These are phyloP conservation scores for Tribonema minus DNA, from an alignment of 108 stramenopile species.

Conservation along the genomic window DNA sequence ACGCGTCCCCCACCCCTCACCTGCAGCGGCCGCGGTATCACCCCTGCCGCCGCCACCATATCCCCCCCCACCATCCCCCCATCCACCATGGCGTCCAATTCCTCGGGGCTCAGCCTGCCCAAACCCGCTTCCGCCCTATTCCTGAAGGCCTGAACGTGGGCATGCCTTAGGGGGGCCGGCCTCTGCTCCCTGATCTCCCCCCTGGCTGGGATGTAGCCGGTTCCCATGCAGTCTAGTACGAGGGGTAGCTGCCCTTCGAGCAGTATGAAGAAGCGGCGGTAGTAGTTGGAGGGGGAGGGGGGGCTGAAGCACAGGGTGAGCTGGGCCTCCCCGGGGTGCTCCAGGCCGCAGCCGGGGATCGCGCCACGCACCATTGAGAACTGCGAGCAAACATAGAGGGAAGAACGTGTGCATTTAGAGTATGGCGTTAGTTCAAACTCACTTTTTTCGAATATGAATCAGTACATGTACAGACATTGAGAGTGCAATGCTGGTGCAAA, in stretches of 20 bases:
- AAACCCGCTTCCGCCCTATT: slow-evolving; percentile 8
- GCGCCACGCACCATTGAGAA: slow-evolving; percentile 24
- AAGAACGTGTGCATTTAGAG: too few species aligned
- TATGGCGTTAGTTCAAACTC: too few species aligned
- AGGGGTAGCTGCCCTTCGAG: slow-evolving; percentile 56
- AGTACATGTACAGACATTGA: too few species aligned
- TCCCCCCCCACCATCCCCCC: background rate
- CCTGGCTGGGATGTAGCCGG: slow-evolving; percentile 50
- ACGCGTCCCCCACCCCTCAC: too few species aligned
- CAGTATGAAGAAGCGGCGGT: slow-evolving; percentile 56
- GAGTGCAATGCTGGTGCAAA: background rate
- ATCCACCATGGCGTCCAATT: background rate
- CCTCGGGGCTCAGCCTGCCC: background rate
- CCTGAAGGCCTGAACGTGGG: slow-evolving; percentile 59
- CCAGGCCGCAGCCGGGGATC: slow-evolving; percentile 48
- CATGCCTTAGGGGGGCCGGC: slow-evolving; percentile 61
- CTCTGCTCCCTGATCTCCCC: slow-evolving; percentile 62
- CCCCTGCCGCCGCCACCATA: background rate
- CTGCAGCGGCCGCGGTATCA: too few species aligned
- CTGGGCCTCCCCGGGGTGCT: slow-evolving; percentile 44
- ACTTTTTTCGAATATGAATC: too few species aligned
- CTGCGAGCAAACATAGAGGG: background rate
- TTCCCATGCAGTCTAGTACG: slow-evolving; percentile 58
- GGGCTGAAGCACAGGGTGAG: slow-evolving; percentile 54
- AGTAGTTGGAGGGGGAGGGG: slow-evolving; percentile 56